Evolutionary conservation across 768 basidiomycete genomes (phyloP).

Genomic region (Mrakia gelida): DNA sequence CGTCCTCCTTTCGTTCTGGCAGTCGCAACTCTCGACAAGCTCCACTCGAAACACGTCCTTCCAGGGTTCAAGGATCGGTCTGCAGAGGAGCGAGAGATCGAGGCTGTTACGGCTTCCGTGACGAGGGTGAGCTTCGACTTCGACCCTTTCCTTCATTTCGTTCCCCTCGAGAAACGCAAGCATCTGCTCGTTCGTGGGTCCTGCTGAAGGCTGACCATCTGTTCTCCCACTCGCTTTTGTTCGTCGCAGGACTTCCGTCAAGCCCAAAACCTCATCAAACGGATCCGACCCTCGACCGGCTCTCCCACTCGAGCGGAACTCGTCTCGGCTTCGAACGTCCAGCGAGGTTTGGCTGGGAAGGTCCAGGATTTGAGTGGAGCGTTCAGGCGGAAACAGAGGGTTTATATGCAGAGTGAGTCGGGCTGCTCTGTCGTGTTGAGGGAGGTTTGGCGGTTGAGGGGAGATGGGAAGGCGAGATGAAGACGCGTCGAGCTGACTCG

Average conservation of each 20-base stretch:
- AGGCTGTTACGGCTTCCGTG: slow-evolving; percentile 75
- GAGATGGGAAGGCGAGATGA: background rate
- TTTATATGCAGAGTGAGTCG: slow-evolving; percentile 98
- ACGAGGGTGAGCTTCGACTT: slow-evolving; percentile 59
- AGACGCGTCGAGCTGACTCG: slow-evolving; percentile 21
- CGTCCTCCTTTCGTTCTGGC: slow-evolving; percentile 17
- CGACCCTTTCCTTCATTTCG: background rate
- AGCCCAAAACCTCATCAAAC: slow-evolving; percentile 62
- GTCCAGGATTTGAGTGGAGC: slow-evolving; percentile 85
- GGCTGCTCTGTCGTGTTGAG: no score
- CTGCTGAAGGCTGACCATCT: background rate
- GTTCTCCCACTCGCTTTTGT: slow-evolving; percentile 38
- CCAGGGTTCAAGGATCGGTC: slow-evolving; percentile 95
- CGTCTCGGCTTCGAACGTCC: slow-evolving; percentile 66
- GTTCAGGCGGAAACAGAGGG: slow-evolving; percentile 95
- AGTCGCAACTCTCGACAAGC: slow-evolving; percentile 88
- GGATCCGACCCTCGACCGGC: slow-evolving; percentile 50
- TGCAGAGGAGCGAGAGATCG: slow-evolving; percentile 90
- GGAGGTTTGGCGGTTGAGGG: no score
- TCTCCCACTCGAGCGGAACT: slow-evolving; percentile 13
- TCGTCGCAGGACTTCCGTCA: slow-evolving; percentile 61
- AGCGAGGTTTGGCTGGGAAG: slow-evolving; percentile 90
- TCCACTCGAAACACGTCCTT: slow-evolving; percentile 91
- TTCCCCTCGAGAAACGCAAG: background rate
- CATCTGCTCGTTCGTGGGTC: no score